A percentile compares a stretch with the other conserved stretches of the same genome.
Conservation (phyloP, 768 basidiomycete genomes). For the Russula compacta region DNA sequence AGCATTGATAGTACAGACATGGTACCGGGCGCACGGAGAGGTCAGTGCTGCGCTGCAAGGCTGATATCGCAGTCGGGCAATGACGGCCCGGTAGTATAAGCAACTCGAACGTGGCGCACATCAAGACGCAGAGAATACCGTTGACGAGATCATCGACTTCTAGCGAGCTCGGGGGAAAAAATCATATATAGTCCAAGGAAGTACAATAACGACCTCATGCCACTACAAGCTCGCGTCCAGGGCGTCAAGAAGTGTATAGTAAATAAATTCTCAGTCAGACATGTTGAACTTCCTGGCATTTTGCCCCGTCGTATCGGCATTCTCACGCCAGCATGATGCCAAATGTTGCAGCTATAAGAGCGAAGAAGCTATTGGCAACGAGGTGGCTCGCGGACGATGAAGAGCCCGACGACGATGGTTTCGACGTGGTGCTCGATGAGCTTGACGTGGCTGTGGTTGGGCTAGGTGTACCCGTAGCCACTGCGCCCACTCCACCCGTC, state of each 20-base stretch:
- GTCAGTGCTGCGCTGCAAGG: background rate
- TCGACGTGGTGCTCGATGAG: background rate
- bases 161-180: background rate
- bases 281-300: background rate
- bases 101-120: no score
- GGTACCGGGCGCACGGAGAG: background rate
- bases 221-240: background rate
- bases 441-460: background rate
- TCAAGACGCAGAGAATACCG: no score
- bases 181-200: background rate
- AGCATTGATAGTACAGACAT: slow-evolving; percentile 56
- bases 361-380: slow-evolving; percentile 6
- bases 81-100: background rate
- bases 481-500: slow-evolving; percentile 31
- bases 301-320: background rate
- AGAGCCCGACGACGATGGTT: background rate
- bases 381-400: background rate
- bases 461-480: slow-evolving; percentile 11
- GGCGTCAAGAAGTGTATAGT: background rate
- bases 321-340: slow-evolving; percentile 1
- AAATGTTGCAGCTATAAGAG: background rate
- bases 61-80: background rate
- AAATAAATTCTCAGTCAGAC: no score
- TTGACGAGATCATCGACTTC: background rate
- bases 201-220: background rate